Conservation (phyloP, 306 rosid species). For the Senna siamea region DNA sequence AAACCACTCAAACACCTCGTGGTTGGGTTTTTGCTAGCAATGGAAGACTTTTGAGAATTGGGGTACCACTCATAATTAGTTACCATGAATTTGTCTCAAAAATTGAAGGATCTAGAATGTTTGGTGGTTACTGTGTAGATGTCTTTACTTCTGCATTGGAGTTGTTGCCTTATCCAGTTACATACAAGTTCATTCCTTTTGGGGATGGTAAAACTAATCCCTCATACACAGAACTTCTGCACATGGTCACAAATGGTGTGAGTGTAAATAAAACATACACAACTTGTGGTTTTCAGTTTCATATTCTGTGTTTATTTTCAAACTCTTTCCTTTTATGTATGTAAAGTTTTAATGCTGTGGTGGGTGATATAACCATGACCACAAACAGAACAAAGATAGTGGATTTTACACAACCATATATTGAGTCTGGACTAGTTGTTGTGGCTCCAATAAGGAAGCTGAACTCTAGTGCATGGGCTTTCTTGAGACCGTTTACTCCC, state of each 20-base stretch:
- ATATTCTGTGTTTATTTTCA: too few relatives aligned
- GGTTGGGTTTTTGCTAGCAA: constrained; percentile 68
- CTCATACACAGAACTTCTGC: constrained; percentile 34
- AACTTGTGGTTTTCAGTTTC: too few relatives aligned
- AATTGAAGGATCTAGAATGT: constrained; percentile 41
- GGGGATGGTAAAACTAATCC: constrained; percentile 43
- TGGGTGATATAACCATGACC: constrained; percentile 64
- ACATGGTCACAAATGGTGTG: constrained; percentile 41
- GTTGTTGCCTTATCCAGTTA: constrained; percentile 37
- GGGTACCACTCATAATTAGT: constrained; percentile 54
- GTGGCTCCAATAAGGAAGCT: constrained; percentile 52
- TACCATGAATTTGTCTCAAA: constrained; percentile 50
- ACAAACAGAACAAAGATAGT: constrained; percentile 60
- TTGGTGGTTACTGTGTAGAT: constrained; percentile 60
- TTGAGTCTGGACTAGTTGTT: constrained; percentile 71
- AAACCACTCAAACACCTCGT: constrained; percentile 52
- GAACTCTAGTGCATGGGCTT: constrained; percentile 62
- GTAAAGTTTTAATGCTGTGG: constrained; percentile 56
- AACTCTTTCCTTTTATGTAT: too few relatives aligned
- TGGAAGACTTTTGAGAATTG: constrained; percentile 60
- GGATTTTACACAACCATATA: constrained; percentile 68
- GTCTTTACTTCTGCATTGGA: constrained; percentile 46
- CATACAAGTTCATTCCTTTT: constrained; percentile 34
- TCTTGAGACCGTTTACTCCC: constrained; percentile 57
- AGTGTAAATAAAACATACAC: constrained; percentile 25